Percentiles rank a stretch among this genome's conserved stretches.
Evolutionary conservation across 371 early-diverging fungal species (phyloP).

Genomic region (Parasitella parasitica): DNA sequence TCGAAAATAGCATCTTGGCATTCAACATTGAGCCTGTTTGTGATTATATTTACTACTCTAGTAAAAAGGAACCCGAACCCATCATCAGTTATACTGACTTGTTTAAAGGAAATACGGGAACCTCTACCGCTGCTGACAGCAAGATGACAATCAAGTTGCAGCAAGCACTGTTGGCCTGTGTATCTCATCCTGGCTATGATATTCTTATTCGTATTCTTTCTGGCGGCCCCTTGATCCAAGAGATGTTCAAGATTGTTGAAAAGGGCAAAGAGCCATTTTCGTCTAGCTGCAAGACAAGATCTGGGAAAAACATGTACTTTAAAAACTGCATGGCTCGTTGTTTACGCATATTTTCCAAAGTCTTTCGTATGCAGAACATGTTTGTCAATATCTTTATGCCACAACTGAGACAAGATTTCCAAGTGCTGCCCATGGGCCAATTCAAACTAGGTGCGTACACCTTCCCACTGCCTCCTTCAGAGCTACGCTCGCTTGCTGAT

Average conservation of each 20-base stretch:
- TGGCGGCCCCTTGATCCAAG: conserved; percentile 64
- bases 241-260: conserved; percentile 62
- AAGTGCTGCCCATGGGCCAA: conserved; percentile 15
- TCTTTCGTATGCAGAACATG: conserved; percentile 62
- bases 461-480: conserved; percentile 27
- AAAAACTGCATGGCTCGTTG: conserved; percentile 43
- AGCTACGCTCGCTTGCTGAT: conserved; percentile 71
- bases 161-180: conserved; percentile 3
- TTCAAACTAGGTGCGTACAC: conserved; percentile 17
- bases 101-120: not conserved
- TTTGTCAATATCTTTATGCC: conserved; percentile 71
- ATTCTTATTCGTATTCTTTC: conserved; percentile 72
- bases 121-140: not conserved
- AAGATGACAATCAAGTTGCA: not conserved
- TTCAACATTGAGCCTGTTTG: conserved; percentile 59
- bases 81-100: not conserved
- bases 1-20: conserved; percentile 73
- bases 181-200: conserved; percentile 82
- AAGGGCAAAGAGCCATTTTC: conserved; percentile 26
- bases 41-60: not conserved
- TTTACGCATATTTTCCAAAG: conserved; percentile 66
- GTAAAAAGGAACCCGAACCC: not conserved
- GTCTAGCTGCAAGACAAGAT: not conserved
- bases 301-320: conserved; percentile 8
- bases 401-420: conserved; percentile 27